Evolutionary conservation across 192 early-diverging fungal genomes (phyloP), one percentile per base, ranked within the genome.

Genomic region (Diversispora eburnea): DNA sequence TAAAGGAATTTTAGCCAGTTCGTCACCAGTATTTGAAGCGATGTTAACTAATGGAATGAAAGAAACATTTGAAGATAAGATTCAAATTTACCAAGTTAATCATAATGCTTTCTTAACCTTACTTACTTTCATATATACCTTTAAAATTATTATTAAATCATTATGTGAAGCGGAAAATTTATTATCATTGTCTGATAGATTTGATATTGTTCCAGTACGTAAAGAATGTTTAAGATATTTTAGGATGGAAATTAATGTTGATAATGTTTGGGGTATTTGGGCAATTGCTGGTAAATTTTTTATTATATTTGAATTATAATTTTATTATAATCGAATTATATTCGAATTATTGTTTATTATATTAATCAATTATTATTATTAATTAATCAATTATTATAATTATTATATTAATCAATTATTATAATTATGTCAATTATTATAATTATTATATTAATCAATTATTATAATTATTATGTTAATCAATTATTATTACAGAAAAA

Each of bases 221-320:
- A 73, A 79, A 25, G 73, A 77, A 41, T 69, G 74, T 25, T 73
- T 82, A 48, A 62, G 67, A 4, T 71, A 75, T 54, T 41, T 82
- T 1, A 12, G 78, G n/a, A 46, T 70, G 20, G 78, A 79, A 20
- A 13, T 82, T 4, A 73, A 45, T 22, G 8, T 42, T 22, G 65
- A 63, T 17, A 79, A 77, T 43, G 68, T 82, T 9, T 82, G 81
- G 81, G 54, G 62, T 17, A 75, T 72, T 22, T 82, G 81, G 81
- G 73, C 56, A 15, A 47, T 72, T 42, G 78, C 81, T 56, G 79
- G 79, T 80, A 77, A 65, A 39, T 48, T 57, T 6, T 8, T 17
- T 42, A 43, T 62, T 60, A 13, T 39, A 64, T 12, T 33, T 54
- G 4, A 22, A 3, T 42, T 13, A 67, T 54, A 7, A 8, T 20